Conservation (phyloP, 164 flowering plant species). For the Hamamelis virginiana region DNA sequence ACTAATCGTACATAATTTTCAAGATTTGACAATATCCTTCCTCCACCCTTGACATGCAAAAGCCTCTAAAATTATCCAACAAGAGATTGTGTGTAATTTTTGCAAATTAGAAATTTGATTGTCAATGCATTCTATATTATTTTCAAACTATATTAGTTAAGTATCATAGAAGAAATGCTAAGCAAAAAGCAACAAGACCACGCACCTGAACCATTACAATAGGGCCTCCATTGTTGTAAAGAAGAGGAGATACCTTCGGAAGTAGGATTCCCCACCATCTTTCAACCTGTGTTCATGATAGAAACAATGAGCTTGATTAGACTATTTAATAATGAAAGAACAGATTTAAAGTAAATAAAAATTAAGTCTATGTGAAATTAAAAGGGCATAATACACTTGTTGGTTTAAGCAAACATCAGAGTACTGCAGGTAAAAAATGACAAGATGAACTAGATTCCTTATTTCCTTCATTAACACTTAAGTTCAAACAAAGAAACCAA, state of each 20-base stretch:
- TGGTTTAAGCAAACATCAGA: too few species aligned
- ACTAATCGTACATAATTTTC: neutral
- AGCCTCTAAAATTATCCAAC: neutral
- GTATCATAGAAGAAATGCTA: neutral
- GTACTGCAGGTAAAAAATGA: too few species aligned
- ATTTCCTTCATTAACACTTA: too few species aligned
- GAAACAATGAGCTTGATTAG: neutral
- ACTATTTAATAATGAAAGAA: neutral
- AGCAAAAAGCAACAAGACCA: conserved; percentile 5
- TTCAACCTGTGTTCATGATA: conserved; percentile 57
- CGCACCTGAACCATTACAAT: conserved; percentile 93
- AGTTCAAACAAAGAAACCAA: too few species aligned
- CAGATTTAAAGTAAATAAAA: too few species aligned
- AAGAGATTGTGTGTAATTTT: neutral
- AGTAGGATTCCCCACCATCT: conserved; percentile 87
- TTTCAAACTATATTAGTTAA: too few species aligned
- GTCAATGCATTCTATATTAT: neutral
- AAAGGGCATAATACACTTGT: too few species aligned
- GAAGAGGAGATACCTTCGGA: conserved; percentile 72
- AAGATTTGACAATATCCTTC: neutral
- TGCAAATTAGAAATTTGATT: neutral
- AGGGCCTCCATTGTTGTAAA: conserved; percentile 89
- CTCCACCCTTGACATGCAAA: neutral
- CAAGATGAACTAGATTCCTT: too few species aligned
- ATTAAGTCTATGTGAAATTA: too few species aligned